Evolutionary conservation across 2,329 filamentous ascomycete species (phyloP), one percentile per base, ranked within the genome.

Genomic region (Diaporthe amygdali): DNA sequence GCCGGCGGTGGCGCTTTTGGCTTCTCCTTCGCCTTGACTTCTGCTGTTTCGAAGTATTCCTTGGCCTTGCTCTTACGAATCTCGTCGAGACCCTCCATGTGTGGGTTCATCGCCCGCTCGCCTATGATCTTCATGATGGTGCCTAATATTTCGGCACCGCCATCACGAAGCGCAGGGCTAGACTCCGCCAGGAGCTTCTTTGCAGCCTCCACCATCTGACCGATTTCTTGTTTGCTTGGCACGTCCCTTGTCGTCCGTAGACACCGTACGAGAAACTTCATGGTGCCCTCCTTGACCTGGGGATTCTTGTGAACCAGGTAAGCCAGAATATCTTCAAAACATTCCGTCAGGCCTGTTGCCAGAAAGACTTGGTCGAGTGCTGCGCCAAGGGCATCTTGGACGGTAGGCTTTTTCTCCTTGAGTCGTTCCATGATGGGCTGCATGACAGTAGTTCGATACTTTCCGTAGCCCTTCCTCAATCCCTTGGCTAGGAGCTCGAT

Each of bases 71-170:
- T 93, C 84, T 97, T 98, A 73, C 95, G 90, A 75, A 98, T 98
- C 30, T 99, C 96, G 79, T 99, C 96, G 3, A 99, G 86, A 3
- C 94, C 94, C 74, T 98, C 96, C 20, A 99, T 84, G 79, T 97
- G 93, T 10, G 94, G 93, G 52, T 93, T 94, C 96, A 99, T 99
- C 66, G 94, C 94, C 70, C 96, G 91, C 81, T 99, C 97, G 51
- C 96, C 96, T 84, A 98, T 94, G 69, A 99, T 98, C 84, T 98
- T 99, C 96, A 98, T 98, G 63, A 99, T 82, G 0, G 95, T 97
- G 74, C 97, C 96, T 3, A 99, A 85, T 41, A 96, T 91, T 81
- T 99, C 96, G 17, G 95, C 95, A 80, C 95, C 96, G 37, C 94
- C 95, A 61, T 96, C 92, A 82, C 96, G 91, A 71, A 97, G 90